Evolutionary conservation across 352 stramenopile genomes (phyloP).

Genomic region (Globisporangium yorkense): DNA sequence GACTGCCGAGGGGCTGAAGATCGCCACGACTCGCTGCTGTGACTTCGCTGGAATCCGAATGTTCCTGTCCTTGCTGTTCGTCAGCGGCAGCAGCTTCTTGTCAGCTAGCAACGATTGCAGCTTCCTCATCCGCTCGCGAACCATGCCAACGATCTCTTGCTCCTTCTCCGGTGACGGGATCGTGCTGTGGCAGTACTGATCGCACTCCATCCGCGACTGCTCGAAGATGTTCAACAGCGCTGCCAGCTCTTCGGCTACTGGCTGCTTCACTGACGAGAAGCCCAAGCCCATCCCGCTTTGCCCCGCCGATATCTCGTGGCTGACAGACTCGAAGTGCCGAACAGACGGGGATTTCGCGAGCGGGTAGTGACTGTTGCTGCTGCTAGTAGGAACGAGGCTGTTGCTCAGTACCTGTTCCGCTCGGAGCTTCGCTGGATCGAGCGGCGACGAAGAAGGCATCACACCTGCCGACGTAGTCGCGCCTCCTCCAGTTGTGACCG

Average conservation of each 20-base stretch:
- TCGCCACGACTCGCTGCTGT: slow-evolving; percentile 66
- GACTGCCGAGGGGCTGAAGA: slow-evolving; percentile 59
- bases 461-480: background rate
- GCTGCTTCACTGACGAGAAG: slow-evolving; percentile 8
- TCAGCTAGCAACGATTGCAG: slow-evolving; percentile 61
- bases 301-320: slow-evolving; percentile 1
- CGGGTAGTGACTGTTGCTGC: background rate
- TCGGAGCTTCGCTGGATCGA: slow-evolving; percentile 13
- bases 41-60: slow-evolving; percentile 75
- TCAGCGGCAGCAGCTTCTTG: slow-evolving; percentile 64
- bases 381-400: background rate
- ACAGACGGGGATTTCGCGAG: slow-evolving; percentile 3
- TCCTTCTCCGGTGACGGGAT: slow-evolving; percentile 62
- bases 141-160: slow-evolving; percentile 72
- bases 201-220: slow-evolving; percentile 58
- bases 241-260: slow-evolving; percentile 33
- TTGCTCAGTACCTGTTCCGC: slow-evolving; percentile 9
- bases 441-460: background rate
- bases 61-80: slow-evolving; percentile 68
- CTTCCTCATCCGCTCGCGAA: slow-evolving; percentile 63
- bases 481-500: background rate
- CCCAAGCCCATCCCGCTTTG: background rate
- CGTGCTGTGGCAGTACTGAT: slow-evolving; percentile 63
- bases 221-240: slow-evolving; percentile 65
- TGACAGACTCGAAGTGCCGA: slow-evolving; percentile 1